Evolutionary conservation across 768 basidiomycete genomes (phyloP), one percentile per base, ranked within the genome.

Genomic region (Termitomyces sp.): DNA sequence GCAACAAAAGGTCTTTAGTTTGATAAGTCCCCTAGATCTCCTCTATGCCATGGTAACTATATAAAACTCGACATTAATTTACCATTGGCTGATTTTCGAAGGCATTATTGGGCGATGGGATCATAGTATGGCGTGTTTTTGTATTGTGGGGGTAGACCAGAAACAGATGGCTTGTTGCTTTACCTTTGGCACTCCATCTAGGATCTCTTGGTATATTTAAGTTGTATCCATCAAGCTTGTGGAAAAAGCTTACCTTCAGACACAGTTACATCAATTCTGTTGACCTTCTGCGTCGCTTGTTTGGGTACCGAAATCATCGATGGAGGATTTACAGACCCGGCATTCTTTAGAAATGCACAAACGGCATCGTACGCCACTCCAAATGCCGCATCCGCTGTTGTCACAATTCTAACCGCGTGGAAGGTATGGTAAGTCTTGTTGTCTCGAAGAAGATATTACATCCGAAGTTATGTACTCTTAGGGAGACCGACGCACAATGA

Each of bases 281-380:
- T 58, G 33, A 50, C 53, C 5, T 59, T 44, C 23, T 59, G 58
- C 35, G 53, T 54, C n/a, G 53, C 38, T 17, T 33, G n/a, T 11
- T 28, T 59, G 5, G 58, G 53, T 2, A 59, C 53, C 17, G 19
- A 44, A 8, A 59, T 59, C 15, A 21, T 59, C 19, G 53, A 59
- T 26, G 58, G 58, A 6, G 50, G 48, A n/a, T 59, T 59, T 37
- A 33, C 50, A 41, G 35, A 47, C 9, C 58, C 53, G 9, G 58
- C 53, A 23, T 59, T 59, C 15, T 59, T 49, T 15, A 59, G 54
- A 33, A 59, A 59, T 23, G 38, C 44, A 1, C 53, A 59, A 28
- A 59, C 31, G 21, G 35, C 53, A 14, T 50, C 48, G 3, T 59
- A 59, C 19, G 19, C 33, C 28, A 55, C 50, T 37, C 47, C 58